These are phyloP conservation scores for Aspergillus neotritici DNA, from an alignment of 2,329 filamentous ascomycete species.

Conservation along the genomic window DNA sequence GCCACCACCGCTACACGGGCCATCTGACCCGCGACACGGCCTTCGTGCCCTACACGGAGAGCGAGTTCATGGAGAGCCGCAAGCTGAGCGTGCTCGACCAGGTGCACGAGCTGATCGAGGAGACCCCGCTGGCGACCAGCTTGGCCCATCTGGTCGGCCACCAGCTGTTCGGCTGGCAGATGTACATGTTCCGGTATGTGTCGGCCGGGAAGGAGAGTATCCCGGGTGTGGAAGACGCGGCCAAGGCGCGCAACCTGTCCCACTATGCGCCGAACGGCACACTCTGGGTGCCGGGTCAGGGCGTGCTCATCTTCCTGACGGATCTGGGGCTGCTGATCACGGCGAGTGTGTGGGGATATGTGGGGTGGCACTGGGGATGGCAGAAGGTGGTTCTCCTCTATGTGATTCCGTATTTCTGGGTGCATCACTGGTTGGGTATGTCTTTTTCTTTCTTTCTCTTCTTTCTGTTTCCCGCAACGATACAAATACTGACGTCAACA, in stretches of 20 bases:
- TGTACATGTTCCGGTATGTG: constrained; percentile 58
- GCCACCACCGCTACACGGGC: constrained; percentile 64
- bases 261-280: constrained; percentile 59
- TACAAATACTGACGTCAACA: constrained; percentile 21
- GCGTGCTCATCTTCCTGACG: constrained; percentile 52
- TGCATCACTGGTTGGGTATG: constrained; percentile 64
- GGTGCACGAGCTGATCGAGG: constrained; percentile 50
- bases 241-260: constrained; percentile 27
- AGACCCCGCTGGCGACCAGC: constrained; percentile 53
- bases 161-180: constrained; percentile 60
- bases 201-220: constrained; percentile 46
- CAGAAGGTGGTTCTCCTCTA: constrained; percentile 57
- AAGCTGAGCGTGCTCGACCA: constrained; percentile 44
- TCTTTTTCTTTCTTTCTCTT: constrained; percentile 6
- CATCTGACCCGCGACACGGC: constrained; percentile 64
- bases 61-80: constrained; percentile 31
- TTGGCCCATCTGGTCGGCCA: constrained; percentile 53
- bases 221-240: constrained; percentile 19
- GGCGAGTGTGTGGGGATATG: constrained; percentile 48
- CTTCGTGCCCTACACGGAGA: constrained; percentile 51
- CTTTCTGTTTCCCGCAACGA: neutral
- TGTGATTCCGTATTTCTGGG: constrained; percentile 61
- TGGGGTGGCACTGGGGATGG: constrained; percentile 49
- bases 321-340: constrained; percentile 56
- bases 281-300: constrained; percentile 56